Conservation (phyloP, 1,284 basidiomycete genomes). For the Coniferiporia weirii region DNA sequence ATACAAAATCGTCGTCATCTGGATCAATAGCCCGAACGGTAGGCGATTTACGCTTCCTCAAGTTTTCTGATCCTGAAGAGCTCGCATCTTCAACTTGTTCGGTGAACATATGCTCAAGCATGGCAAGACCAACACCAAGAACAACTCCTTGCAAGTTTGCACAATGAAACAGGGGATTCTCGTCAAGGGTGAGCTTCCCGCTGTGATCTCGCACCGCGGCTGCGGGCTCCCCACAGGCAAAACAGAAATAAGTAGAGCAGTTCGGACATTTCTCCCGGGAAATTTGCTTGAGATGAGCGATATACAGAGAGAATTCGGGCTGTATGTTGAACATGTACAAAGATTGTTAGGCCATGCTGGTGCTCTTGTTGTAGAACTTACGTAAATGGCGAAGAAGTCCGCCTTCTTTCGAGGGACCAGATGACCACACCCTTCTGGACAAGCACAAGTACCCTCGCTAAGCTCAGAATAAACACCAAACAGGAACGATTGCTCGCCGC, state of each 20-base stretch:
- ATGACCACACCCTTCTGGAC: slow-evolving; percentile 69
- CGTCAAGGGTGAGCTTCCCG: slow-evolving; percentile 34
- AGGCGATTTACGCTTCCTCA: slow-evolving; percentile 31
- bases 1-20: slow-evolving; percentile 43
- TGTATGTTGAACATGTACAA: slow-evolving; percentile 26
- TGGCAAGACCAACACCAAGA: slow-evolving; percentile 77
- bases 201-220: slow-evolving; percentile 39
- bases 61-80: slow-evolving; percentile 21
- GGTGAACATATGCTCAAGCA: slow-evolving; percentile 66
- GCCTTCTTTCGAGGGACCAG: slow-evolving; percentile 54
- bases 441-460: slow-evolving; percentile 55
- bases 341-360: background rate
- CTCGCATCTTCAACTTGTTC: slow-evolving; percentile 44
- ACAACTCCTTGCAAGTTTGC: slow-evolving; percentile 82
- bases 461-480: slow-evolving; percentile 79
- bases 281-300: slow-evolving; percentile 52
- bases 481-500: slow-evolving; percentile 82
- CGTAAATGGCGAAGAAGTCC: slow-evolving; percentile 79
- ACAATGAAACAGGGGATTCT: slow-evolving; percentile 77
- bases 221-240: slow-evolving; percentile 77
- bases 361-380: slow-evolving; percentile 37
- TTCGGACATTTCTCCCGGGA: slow-evolving; percentile 57
- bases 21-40: slow-evolving; percentile 38
- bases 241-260: slow-evolving; percentile 68
- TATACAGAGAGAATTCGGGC: slow-evolving; percentile 70